Conservation (phyloP, 1,284 basidiomycete genomes). For the Cryptococcus maquisensis region DNA sequence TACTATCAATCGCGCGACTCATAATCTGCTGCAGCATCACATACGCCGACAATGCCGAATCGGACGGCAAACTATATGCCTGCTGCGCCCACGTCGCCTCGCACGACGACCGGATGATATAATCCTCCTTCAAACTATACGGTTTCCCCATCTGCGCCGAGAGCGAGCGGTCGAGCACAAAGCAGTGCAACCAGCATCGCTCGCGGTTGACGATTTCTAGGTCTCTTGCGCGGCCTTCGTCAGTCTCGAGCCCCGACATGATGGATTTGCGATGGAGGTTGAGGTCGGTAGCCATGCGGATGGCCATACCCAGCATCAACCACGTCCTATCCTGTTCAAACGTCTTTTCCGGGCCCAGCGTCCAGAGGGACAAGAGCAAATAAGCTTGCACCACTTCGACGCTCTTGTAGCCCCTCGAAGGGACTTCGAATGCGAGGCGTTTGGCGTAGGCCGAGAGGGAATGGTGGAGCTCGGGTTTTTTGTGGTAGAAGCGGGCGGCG, state of each 20-base stretch:
- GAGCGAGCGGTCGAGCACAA: slow-evolving; percentile 80
- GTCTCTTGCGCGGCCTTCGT: slow-evolving; percentile 56
- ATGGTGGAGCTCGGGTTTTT: slow-evolving; percentile 75
- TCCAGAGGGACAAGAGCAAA: slow-evolving; percentile 74
- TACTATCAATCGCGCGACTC: slow-evolving; percentile 79
- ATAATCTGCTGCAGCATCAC: slow-evolving; percentile 76
- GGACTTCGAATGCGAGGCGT: slow-evolving; percentile 84
- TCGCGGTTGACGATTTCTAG: slow-evolving; percentile 79
- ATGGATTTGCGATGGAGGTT: slow-evolving; percentile 88
- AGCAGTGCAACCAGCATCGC: slow-evolving; percentile 89
- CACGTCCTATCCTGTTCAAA: slow-evolving; percentile 98
- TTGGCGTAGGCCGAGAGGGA: slow-evolving; percentile 77
- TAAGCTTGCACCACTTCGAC: slow-evolving; percentile 94
- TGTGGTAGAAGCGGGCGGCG: slow-evolving; percentile 81
- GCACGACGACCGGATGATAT: slow-evolving; percentile 77
- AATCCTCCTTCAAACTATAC: slow-evolving; percentile 54
- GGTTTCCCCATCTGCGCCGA: slow-evolving; percentile 63
- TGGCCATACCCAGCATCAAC: slow-evolving; percentile 80
- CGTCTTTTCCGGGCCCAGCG: slow-evolving; percentile 82
- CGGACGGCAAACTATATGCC: slow-evolving; percentile 59
- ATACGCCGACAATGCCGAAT: slow-evolving; percentile 51
- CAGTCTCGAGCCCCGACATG: slow-evolving; percentile 62
- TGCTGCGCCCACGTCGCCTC: slow-evolving; percentile 62
- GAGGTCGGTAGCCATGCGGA: slow-evolving; percentile 85
- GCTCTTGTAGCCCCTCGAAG: slow-evolving; percentile 77